These are phyloP conservation scores for Aspergillus bombycis DNA, from an alignment of 2,329 filamentous ascomycete genomes.

Conservation along the genomic window DNA sequence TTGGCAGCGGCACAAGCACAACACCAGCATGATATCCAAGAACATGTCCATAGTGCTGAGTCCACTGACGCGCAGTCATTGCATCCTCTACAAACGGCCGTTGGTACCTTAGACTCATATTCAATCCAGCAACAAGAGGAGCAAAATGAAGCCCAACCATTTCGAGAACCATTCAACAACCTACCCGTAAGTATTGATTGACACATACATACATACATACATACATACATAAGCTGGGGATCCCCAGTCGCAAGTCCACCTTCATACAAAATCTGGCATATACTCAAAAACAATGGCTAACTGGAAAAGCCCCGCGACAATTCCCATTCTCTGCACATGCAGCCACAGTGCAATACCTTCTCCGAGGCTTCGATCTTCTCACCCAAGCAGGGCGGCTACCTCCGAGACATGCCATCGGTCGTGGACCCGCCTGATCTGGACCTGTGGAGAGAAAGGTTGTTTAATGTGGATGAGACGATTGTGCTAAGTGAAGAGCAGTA, in stretches of 20 bases:
- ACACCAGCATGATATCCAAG: conserved; percentile 16
- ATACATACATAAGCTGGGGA: neutral
- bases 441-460: conserved; percentile 71
- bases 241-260: neutral
- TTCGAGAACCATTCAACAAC: conserved; percentile 22
- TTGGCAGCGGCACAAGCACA: conserved; percentile 19
- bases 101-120: conserved; percentile 27
- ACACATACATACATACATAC: too few relatives aligned
- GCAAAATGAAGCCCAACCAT: conserved; percentile 17
- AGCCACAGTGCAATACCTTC: conserved; percentile 18
- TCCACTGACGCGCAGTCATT: conserved; percentile 29
- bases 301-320: conserved; percentile 14
- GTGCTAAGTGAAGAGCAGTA: conserved; percentile 75
- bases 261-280: neutral
- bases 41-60: conserved; percentile 24
- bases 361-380: conserved; percentile 25
- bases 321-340: conserved; percentile 23
- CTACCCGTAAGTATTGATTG: conserved; percentile 13
- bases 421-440: conserved; percentile 68
- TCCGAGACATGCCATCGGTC: conserved; percentile 56
- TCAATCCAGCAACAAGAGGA: conserved; percentile 14
- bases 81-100: conserved; percentile 28
- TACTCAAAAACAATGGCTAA: neutral
- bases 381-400: conserved; percentile 27
- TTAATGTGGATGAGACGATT: conserved; percentile 74